phyloP scores from a whole-genome alignment of 2,329 filamentous ascomycete genomes.

The Botryotinia calthae region DNA sequence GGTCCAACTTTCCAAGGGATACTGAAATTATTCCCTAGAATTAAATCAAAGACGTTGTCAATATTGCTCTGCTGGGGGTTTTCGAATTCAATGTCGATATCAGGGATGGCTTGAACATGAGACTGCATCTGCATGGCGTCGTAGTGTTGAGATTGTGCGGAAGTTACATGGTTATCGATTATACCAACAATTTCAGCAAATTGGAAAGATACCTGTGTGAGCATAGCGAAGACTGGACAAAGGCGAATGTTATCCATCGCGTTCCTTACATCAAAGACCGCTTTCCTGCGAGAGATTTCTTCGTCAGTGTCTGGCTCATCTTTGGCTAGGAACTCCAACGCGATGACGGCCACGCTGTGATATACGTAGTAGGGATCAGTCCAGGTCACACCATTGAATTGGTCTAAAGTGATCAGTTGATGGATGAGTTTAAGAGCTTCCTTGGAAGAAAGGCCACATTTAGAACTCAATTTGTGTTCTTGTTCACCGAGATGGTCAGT shows the following conservation, averaged over 20 bases:
- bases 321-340: conserved; percentile 36
- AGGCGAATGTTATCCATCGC: conserved; percentile 32
- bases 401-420: conserved; percentile 28
- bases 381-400: conserved; percentile 36
- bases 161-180: conserved; percentile 26
- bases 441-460: conserved; percentile 32
- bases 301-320: conserved; percentile 34
- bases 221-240: conserved; percentile 34
- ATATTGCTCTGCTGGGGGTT: background rate
- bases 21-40: background rate
- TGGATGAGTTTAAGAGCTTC: conserved; percentile 30
- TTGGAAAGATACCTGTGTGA: conserved; percentile 35
- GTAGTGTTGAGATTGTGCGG: conserved; percentile 2
- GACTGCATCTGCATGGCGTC: background rate
- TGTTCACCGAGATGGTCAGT: conserved; percentile 33
- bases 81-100: conserved; percentile 13
- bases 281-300: conserved; percentile 31
- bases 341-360: conserved; percentile 35
- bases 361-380: conserved; percentile 37
- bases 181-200: conserved; percentile 38
- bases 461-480: conserved; percentile 31
- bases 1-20: conserved; percentile 4
- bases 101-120: background rate
- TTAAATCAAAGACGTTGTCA: conserved; percentile 8
- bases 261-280: conserved; percentile 33